Evolutionary conservation across 2,329 filamentous ascomycete species (phyloP).

Genomic region (Epicoccum nigrum): DNA sequence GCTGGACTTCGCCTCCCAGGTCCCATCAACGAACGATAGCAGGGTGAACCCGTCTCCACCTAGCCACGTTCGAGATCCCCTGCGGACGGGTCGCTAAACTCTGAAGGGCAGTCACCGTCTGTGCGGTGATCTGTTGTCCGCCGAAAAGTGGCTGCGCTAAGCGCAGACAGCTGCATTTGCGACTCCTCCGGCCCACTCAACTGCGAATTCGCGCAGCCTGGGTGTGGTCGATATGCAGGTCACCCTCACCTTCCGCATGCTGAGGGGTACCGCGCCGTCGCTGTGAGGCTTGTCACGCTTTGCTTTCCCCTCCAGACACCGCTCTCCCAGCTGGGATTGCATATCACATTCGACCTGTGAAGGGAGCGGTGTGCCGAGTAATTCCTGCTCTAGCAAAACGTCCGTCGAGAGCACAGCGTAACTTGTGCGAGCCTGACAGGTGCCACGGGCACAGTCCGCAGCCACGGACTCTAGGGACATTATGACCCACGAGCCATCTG

Average conservation of each 20-base stretch:
- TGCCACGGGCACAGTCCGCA: slow-evolving; percentile 2
- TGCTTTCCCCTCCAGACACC: slow-evolving; percentile 11
- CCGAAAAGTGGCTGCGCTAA: slow-evolving; percentile 11
- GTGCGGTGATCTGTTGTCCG: slow-evolving; percentile 3
- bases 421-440: slow-evolving; percentile 12
- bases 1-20: slow-evolving; percentile 9
- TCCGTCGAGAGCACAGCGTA: slow-evolving; percentile 1
- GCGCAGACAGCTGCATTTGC: slow-evolving; percentile 7
- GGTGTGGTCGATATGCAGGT: slow-evolving; percentile 20
- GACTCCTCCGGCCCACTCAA: slow-evolving; percentile 16
- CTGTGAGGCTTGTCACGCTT: slow-evolving; percentile 12
- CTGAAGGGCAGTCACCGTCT: not conserved
- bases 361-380: slow-evolving; percentile 14
- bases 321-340: not conserved
- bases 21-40: slow-evolving; percentile 13
- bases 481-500: slow-evolving; percentile 10
- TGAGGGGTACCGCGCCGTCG: slow-evolving; percentile 12
- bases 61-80: slow-evolving; percentile 12
- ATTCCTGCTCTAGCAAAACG: slow-evolving; percentile 13
- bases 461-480: not conserved
- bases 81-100: slow-evolving; percentile 12
- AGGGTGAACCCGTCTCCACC: slow-evolving; percentile 15
- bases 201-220: slow-evolving; percentile 15
- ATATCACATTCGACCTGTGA: not conserved
- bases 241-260: slow-evolving; percentile 8